Evolutionary conservation across 129 eudicot genomes (phyloP), one percentile per base, ranked within the genome.

Genomic region (Ambrosia artemisiifolia): DNA sequence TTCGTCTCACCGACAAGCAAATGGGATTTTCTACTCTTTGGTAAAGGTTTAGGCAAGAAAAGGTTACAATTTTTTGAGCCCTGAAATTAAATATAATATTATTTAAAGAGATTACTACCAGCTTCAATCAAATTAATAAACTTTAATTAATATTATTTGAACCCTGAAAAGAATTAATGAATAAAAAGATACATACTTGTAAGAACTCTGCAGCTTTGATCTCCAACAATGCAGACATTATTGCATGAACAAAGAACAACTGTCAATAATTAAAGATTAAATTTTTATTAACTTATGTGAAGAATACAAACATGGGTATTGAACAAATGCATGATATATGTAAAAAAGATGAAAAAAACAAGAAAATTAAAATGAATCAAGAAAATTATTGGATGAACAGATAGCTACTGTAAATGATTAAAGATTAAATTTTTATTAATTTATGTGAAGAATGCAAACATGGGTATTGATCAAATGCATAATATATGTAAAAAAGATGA

Each of bases 1-100:
- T 66, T 50, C 3, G 76, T 47, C 38, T 54, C 70, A 42, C 77
- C 72, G 17, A 78, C 63, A 11, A 79, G 74, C 47, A 69, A 61
- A 74, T 67, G 80, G 12, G 84, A 33, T 34, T 30, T 72, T 65
- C 74, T 65, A 67, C 83, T 73, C 32, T 76, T 80, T 38, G 84
- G 75, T 33, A 87, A 73, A 72, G 87, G 53, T 49, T 80, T 81
- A 17, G 88, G 91, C 81, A 90, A 65, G 76, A 82, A 74, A 32
- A 85, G 63, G 20, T 75, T 83, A 49, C 57, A 79, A 59, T 78
- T 86, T 9, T 18, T 53, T 54, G 87, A 78, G 13, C 91, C 91
- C 91, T 87, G 82, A 72, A 56, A 75, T 61, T 7, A 42, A 5
- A 62, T 10, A 11, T 24, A 63, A n/a, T 10, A 14, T 11, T 57